Conservation (phyloP, 2,329 filamentous ascomycete species). For the Lachnellula arida region DNA sequence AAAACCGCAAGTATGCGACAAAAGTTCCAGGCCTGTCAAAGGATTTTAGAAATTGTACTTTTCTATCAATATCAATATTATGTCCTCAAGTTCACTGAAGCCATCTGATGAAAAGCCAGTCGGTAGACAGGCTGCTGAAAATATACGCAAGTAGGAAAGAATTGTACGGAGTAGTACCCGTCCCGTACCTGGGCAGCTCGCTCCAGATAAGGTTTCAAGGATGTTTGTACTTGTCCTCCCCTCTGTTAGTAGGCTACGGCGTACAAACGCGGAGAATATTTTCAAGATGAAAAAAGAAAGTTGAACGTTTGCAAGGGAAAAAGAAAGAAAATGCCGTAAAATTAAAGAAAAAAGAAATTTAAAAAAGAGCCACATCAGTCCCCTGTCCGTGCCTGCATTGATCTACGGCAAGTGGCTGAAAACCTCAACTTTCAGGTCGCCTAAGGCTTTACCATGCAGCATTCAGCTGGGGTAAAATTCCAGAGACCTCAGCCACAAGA, state of each 20-base stretch:
- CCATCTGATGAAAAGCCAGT: not conserved
- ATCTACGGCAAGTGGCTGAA: conserved; percentile 8
- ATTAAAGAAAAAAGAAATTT: not conserved
- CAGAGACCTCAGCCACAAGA: conserved; percentile 4
- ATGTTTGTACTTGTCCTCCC: not conserved
- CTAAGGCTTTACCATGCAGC: not conserved
- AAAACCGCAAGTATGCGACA: not conserved
- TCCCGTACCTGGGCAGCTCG: not conserved
- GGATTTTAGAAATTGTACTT: too few relatives aligned
- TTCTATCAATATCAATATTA: not conserved
- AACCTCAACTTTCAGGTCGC: not conserved
- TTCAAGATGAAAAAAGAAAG: not conserved
- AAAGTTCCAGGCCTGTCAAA: too few relatives aligned
- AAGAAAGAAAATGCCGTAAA: not conserved
- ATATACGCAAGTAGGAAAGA: not conserved
- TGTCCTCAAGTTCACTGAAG: not conserved
- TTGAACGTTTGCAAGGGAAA: not conserved
- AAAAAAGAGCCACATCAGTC: not conserved
- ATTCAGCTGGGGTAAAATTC: conserved; percentile 3
- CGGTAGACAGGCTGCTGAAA: not conserved
- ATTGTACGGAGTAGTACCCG: too few relatives aligned
- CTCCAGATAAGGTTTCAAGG: not conserved
- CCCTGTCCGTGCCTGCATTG: conserved; percentile 14
- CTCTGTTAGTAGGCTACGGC: not conserved
- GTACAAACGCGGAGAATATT: not conserved